phyloP scores from a whole-genome alignment of 2,329 filamentous ascomycete species.

The Tolypocladium guangdongense region DNA sequence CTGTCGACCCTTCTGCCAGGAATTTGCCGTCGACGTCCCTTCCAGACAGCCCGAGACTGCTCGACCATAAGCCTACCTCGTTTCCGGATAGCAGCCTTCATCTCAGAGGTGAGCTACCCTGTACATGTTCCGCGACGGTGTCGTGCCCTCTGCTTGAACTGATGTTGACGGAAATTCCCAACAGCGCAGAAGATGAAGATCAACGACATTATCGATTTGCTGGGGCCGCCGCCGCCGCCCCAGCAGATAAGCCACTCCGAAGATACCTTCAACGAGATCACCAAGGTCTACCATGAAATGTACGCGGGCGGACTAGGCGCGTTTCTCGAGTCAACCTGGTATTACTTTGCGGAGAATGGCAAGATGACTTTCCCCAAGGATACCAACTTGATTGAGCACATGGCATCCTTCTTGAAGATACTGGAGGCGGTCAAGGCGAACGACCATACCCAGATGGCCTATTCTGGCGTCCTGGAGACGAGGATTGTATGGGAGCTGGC shows the following conservation, averaged over 20 bases:
- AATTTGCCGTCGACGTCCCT: constrained; percentile 16
- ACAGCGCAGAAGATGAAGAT: constrained; percentile 50
- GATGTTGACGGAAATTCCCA: constrained; percentile 6
- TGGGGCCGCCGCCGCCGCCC: constrained; percentile 48
- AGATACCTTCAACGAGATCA: constrained; percentile 52
- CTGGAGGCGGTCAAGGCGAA: constrained; percentile 37
- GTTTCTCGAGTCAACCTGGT: constrained; percentile 80
- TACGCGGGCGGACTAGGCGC: constrained; percentile 65
- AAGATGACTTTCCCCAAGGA: constrained; percentile 39
- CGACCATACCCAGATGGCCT: constrained; percentile 40
- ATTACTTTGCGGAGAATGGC: constrained; percentile 39
- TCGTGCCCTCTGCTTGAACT: not conserved
- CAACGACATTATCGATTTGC: constrained; percentile 56
- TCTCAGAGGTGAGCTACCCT: constrained; percentile 40
- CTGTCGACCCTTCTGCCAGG: constrained; percentile 54
- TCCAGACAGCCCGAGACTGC: constrained; percentile 13
- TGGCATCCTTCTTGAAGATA: constrained; percentile 52
- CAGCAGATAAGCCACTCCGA: constrained; percentile 40
- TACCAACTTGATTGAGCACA: constrained; percentile 50
- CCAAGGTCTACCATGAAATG: constrained; percentile 60
- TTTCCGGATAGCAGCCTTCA: constrained; percentile 22
- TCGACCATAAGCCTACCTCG: constrained; percentile 15
- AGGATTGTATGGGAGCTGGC: constrained; percentile 51
- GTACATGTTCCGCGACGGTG: constrained; percentile 12
- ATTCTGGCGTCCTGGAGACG: constrained; percentile 44